Evolutionary conservation across 805 yeast genomes (phyloP).

Genomic region (Pichia insulana): DNA sequence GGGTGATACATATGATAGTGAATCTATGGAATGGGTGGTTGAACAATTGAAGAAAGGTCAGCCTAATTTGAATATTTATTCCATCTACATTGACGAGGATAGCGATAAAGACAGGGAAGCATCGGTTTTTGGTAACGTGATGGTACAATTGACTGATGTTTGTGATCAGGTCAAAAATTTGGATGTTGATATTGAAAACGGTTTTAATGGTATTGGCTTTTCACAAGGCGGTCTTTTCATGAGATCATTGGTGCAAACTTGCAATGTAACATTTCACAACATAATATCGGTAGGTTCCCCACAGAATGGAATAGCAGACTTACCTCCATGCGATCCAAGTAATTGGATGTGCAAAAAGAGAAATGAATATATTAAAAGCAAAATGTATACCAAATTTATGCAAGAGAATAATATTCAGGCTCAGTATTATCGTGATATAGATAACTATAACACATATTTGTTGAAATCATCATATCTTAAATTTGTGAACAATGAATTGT

Average conservation of each 20-base stretch:
- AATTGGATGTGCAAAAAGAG: constrained; percentile 45
- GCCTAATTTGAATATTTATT: constrained; percentile 46
- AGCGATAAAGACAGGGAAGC: constrained; percentile 43
- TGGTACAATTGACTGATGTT: constrained; percentile 43
- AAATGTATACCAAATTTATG: constrained; percentile 49
- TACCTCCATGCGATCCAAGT: constrained; percentile 46
- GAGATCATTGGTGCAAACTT: constrained; percentile 57
- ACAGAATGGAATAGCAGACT: constrained; percentile 64
- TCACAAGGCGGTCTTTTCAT: constrained; percentile 81
- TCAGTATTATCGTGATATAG: constrained; percentile 60
- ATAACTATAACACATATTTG: constrained; percentile 44
- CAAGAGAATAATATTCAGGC: constrained; percentile 61
- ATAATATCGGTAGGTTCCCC: constrained; percentile 76
- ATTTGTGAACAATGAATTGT: constrained; percentile 54
- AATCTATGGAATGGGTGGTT: constrained; percentile 42
- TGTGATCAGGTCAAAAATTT: constrained; percentile 44
- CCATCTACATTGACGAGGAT: constrained; percentile 43
- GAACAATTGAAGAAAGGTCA: constrained; percentile 33
- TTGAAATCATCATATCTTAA: constrained; percentile 52
- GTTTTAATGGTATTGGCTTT: constrained; percentile 69
- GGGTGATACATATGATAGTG: constrained; percentile 65
- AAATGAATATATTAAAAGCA: constrained; percentile 46
- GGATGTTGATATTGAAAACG: constrained; percentile 27
- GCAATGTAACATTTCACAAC: constrained; percentile 40
- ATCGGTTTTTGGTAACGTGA: constrained; percentile 52